Conservation (phyloP, 2,329 filamentous ascomycete genomes). For the Bipolaris zeicola region DNA sequence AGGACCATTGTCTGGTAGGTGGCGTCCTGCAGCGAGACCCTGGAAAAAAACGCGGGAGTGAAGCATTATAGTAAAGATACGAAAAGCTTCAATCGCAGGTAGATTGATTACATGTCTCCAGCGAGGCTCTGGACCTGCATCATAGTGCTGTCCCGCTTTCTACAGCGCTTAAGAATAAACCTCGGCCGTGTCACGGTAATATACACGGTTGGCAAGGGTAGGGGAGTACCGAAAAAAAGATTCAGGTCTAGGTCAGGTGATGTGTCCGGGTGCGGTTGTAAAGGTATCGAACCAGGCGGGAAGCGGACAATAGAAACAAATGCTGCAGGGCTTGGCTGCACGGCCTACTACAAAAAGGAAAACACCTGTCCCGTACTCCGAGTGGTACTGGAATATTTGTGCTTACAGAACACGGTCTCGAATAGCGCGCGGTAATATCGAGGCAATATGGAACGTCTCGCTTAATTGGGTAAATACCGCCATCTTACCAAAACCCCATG, state of each 20-base stretch:
- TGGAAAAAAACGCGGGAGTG: constrained; percentile 14
- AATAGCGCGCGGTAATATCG: constrained; percentile 37
- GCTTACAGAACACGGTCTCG: constrained; percentile 46
- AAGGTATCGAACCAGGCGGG: constrained; percentile 1
- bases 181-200: constrained; percentile 21
- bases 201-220: constrained; percentile 24
- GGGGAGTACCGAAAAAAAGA: not conserved
- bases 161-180: constrained; percentile 38
- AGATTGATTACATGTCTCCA: constrained; percentile 30
- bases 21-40: constrained; percentile 9
- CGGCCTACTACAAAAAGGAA: not conserved
- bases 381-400: constrained; percentile 22
- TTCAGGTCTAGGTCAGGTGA: constrained; percentile 36
- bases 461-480: constrained; percentile 44
- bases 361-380: constrained; percentile 18
- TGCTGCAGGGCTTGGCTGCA: constrained; percentile 10
- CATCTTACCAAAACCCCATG: constrained; percentile 25
- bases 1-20: constrained; percentile 4
- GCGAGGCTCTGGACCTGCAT: constrained; percentile 26
- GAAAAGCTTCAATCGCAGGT: constrained; percentile 39
- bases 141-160: constrained; percentile 9
- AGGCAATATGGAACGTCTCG: constrained; percentile 31
- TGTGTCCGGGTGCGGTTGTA: constrained; percentile 6
- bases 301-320: constrained; percentile 1
- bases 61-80: constrained; percentile 38